Base-by-base conservation (phyloP, 495 filamentous ascomycete genomes). In the Durotheca rogersii region DNA sequence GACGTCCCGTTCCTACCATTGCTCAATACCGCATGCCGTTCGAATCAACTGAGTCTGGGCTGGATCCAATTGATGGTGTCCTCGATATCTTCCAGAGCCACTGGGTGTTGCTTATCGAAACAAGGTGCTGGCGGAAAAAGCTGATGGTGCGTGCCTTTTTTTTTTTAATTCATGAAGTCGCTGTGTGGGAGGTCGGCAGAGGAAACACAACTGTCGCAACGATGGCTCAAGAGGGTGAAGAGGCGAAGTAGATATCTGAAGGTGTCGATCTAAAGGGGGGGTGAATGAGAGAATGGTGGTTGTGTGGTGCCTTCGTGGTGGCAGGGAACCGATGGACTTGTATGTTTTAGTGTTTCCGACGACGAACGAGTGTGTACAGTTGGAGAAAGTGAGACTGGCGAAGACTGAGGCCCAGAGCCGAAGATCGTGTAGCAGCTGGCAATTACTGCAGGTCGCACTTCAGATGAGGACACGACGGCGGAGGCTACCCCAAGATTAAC, bases 301-400 rank as follows among this genome's bases (percentile, higher is more conserved):
- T 19, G 16, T 39, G 42, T 43, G 34, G 48, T 47, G 34, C 15
- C n/a, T 39, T 51, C 14, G 36, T 41, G 18, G 43, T 40, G 21
- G 23, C 38, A 14, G 16, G 7, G 45, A 48, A 39, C 50, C 45
- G 41, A 54, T 50, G 45, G 41, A 25, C 15, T 44, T 30, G 35
- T 36, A 20, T 56, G 51, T n/a, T 51, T 60, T 60, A 52, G 41
- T 51, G 46, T 41, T 58, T 60, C 49, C 31, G 47, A 39, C 57
- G 46, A 56, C 43, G 56, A 66, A 66, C 46, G 62, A 66, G 44
- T 51, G 62, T 66, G 40, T 61, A 41, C 27, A 60, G 60, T 61
- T 66, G 60, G 51, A 58, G 62, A 62, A 62, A 52, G 62, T 31
- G 52, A 53, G 52, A 55, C 48, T 43, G 27, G 47, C 40, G 25